Conservation (phyloP, 805 yeast genomes). For the Scheffersomyces lignosus region DNA sequence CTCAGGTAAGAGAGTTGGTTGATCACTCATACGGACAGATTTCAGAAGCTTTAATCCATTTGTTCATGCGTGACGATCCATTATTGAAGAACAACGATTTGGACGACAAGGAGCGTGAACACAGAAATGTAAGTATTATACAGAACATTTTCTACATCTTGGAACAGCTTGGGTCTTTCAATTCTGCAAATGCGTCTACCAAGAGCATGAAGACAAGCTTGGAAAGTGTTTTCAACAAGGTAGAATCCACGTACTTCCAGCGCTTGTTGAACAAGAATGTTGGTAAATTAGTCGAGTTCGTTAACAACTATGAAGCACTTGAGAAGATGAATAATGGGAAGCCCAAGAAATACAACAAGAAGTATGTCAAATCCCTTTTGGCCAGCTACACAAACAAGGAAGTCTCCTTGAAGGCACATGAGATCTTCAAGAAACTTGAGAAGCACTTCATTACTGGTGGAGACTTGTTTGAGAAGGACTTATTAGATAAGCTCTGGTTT, state of each 20-base stretch:
- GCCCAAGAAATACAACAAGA: conserved; percentile 64
- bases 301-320: conserved; percentile 60
- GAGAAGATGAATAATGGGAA: conserved; percentile 50
- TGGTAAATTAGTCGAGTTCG: conserved; percentile 67
- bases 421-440: conserved; percentile 55
- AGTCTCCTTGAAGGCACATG: conserved; percentile 52
- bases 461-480: conserved; percentile 49
- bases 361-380: conserved; percentile 57
- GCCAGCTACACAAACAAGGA: conserved; percentile 59
- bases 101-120: conserved; percentile 44
- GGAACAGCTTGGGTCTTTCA: conserved; percentile 29
- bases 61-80: conserved; percentile 43
- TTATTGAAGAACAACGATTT: conserved; percentile 42
- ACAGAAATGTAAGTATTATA: conserved; percentile 40
- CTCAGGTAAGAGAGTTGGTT: conserved; percentile 22
- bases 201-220: conserved; percentile 23
- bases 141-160: conserved; percentile 38
- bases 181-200: conserved; percentile 16
- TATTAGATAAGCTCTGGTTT: conserved; percentile 66
- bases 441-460: conserved; percentile 48
- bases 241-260: conserved; percentile 33
- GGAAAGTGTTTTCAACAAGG: conserved; percentile 25
- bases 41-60: conserved; percentile 31
- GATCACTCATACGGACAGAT: conserved; percentile 32
- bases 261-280: conserved; percentile 46